phyloP scores from a whole-genome alignment of 306 rosid species.

The Vigna mungo region DNA sequence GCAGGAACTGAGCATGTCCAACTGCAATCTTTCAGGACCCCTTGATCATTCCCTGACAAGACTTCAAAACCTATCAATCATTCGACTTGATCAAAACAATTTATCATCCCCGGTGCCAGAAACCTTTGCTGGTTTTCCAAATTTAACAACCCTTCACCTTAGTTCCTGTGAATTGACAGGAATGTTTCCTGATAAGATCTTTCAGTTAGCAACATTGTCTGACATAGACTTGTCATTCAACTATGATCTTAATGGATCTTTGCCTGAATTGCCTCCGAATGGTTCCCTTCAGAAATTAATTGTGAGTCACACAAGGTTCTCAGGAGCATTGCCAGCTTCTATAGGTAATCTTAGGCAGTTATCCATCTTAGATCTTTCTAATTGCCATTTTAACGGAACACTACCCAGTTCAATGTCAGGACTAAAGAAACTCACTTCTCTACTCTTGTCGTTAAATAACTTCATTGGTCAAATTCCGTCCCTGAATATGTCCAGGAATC shows the following conservation, averaged over 20 bases:
- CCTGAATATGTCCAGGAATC: constrained; percentile 30
- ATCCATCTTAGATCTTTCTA: constrained; percentile 25
- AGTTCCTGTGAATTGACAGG: constrained; percentile 34
- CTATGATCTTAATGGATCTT: not conserved
- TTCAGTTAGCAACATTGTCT: constrained; percentile 28
- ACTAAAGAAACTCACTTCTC: constrained; percentile 28
- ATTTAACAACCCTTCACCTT: constrained; percentile 38
- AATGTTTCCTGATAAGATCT: constrained; percentile 43
- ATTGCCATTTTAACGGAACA: constrained; percentile 20
- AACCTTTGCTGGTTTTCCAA: constrained; percentile 31
- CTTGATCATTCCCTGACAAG: constrained; percentile 35
- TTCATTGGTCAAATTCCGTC: constrained; percentile 44
- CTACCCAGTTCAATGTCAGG: constrained; percentile 38
- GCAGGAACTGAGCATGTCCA: constrained; percentile 48
- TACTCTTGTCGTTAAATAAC: not conserved
- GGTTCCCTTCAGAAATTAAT: not conserved
- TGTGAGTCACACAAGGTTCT: not conserved
- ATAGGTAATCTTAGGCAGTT: constrained; percentile 27
- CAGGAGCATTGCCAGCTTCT: constrained; percentile 37
- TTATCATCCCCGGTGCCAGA: constrained; percentile 48
- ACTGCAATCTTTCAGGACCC: constrained; percentile 49
- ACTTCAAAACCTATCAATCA: constrained; percentile 37
- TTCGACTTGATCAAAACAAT: constrained; percentile 39
- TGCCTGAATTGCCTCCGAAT: constrained; percentile 42
- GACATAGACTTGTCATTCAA: constrained; percentile 29